phyloP scores from a whole-genome alignment of 129 eudicot genomes.

The Chrysanthemum lavandulifolium region DNA sequence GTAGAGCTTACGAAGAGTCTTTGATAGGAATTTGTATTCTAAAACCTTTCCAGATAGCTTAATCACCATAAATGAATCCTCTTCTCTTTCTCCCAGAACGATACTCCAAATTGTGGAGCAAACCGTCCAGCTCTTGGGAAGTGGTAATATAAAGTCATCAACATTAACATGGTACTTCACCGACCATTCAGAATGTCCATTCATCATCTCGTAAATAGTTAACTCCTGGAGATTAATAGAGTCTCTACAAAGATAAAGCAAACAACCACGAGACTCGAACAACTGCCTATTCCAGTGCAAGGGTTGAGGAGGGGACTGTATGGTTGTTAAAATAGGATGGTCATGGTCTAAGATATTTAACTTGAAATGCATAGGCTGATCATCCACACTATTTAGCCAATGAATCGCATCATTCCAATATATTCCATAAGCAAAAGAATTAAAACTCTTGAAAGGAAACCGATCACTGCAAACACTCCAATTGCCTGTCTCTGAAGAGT shows the following conservation, averaged over 20 bases:
- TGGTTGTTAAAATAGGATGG: not conserved
- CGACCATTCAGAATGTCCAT: not conserved
- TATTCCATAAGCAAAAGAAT: not conserved
- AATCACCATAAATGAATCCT: not conserved
- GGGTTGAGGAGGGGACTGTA: not conserved
- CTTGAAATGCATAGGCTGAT: not conserved
- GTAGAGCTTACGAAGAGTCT: not conserved
- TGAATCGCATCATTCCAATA: not conserved
- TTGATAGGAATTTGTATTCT: not conserved
- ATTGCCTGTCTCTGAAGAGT: conserved; percentile 17
- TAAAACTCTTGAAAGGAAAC: not conserved
- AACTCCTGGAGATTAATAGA: not conserved
- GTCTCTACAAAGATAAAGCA: not conserved
- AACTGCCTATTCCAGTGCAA: not conserved
- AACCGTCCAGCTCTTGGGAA: not conserved
- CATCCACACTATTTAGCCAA: not conserved
- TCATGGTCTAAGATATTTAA: not conserved
- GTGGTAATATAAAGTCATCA: not conserved
- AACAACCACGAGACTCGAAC: not conserved
- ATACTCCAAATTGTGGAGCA: not conserved
- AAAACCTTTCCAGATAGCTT: not conserved
- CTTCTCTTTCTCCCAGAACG: not conserved
- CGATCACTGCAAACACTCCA: not conserved
- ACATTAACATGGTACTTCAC: not conserved
- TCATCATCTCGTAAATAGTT: not conserved